A percentile compares a stretch with the other conserved stretches of the same genome.
Evolutionary conservation across 176 grass and related monocot species (phyloP).

Genomic region (Thinopyrum elongatum): DNA sequence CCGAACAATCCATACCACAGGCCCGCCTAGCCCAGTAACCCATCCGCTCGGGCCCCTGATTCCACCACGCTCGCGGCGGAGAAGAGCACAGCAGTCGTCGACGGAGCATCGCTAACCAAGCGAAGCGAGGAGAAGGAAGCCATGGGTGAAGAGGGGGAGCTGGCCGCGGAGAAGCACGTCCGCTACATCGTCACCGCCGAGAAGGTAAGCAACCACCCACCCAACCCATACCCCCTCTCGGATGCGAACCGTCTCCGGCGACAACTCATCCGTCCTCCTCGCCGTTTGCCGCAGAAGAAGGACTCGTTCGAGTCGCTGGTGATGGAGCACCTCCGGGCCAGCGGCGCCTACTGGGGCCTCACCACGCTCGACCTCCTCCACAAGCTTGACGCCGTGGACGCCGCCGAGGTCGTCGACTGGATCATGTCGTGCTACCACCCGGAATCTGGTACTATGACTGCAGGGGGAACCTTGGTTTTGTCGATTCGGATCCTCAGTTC

Average conservation of each 20-base stretch:
- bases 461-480: neutral
- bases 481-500: neutral
- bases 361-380: slow-evolving; percentile 85
- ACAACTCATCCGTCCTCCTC: neutral
- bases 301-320: slow-evolving; percentile 80
- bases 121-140: neutral
- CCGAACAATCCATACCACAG: neutral
- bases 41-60: neutral
- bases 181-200: slow-evolving; percentile 79
- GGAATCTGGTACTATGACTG: slow-evolving; percentile 48
- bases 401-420: slow-evolving; percentile 71
- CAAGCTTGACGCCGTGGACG: slow-evolving; percentile 63
- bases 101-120: slow-evolving; percentile 14
- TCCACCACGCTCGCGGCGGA: neutral
- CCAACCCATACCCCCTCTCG: neutral
- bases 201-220: slow-evolving; percentile 49
- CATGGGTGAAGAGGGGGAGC: slow-evolving; percentile 38
- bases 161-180: slow-evolving; percentile 70
- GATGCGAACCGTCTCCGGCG: neutral
- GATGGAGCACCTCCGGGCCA: slow-evolving; percentile 84
- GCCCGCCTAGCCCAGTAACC: neutral
- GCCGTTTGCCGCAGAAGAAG: slow-evolving; percentile 50
- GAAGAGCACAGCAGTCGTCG: neutral
- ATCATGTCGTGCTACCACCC: slow-evolving; percentile 76
- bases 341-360: slow-evolving; percentile 94